A percentile compares a stretch with the other conserved stretches of the same genome.
Conservation (phyloP, 768 basidiomycete genomes). For the Floccularia luteovirens region DNA sequence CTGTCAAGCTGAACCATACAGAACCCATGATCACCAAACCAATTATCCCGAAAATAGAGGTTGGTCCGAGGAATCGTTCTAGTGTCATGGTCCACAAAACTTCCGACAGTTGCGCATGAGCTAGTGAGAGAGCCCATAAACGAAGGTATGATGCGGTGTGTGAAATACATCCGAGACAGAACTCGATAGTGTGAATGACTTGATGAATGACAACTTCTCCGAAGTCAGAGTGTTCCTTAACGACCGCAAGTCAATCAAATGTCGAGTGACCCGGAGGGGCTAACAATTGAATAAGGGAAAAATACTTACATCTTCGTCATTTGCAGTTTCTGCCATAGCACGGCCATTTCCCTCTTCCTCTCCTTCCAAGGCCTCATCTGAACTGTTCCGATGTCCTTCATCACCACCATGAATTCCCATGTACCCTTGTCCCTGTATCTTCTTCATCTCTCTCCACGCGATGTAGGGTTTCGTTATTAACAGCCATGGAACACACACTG, state of each 20-base stretch:
- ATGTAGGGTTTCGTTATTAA: constrained; percentile 89
- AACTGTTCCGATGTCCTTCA: constrained; percentile 39
- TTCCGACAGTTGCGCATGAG: constrained; percentile 95
- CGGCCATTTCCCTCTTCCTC: constrained; percentile 79
- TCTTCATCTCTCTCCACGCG: constrained; percentile 83
- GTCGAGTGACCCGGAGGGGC: neutral
- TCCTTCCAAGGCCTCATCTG: constrained; percentile 60
- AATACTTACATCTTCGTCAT: constrained; percentile 66
- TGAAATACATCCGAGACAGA: constrained; percentile 97
- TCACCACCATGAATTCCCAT: constrained; percentile 56
- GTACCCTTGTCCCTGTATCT: constrained; percentile 81
- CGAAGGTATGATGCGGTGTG: constrained; percentile 93
- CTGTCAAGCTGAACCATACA: constrained; percentile 77
- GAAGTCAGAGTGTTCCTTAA: constrained; percentile 81
- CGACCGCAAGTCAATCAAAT: neutral
- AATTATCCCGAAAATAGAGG: constrained; percentile 57
- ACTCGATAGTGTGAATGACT: constrained; percentile 98
- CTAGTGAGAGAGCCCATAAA: constrained; percentile 95
- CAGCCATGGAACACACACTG: constrained; percentile 92
- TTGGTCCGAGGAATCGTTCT: constrained; percentile 48
- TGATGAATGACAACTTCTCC: constrained; percentile 95
- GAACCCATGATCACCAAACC: constrained; percentile 37
- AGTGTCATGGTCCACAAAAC: constrained; percentile 90
- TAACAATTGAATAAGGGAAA: constrained; percentile 7
- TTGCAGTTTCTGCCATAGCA: constrained; percentile 63